A percentile compares a stretch with the other conserved stretches of the same genome.
These are phyloP conservation scores for Parietaria judaica DNA, from an alignment of 306 rosid species.

Conservation along the genomic window DNA sequence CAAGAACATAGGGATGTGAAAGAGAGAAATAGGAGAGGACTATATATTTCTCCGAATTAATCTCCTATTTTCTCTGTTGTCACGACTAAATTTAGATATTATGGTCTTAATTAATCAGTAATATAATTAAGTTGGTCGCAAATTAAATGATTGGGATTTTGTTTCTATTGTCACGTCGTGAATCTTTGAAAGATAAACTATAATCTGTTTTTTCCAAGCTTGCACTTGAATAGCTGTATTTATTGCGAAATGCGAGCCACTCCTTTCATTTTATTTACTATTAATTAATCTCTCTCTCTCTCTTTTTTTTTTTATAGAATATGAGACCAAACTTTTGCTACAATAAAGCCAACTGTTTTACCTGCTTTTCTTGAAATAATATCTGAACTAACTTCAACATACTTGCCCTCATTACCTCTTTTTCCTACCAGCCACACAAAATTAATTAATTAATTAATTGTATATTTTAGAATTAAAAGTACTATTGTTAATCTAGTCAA, in stretches of 20 bases:
- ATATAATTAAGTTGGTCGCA: no score
- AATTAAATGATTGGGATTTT: neutral
- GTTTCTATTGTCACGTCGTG: conserved; percentile 5
- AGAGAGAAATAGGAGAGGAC: neutral
- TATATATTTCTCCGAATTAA: conserved; percentile 21
- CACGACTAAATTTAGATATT: conserved; percentile 17
- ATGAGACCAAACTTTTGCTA: neutral
- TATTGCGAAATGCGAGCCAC: conserved; percentile 24
- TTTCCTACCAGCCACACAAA: neutral
- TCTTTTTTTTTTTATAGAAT: neutral
- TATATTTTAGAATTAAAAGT: no score
- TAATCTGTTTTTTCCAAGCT: neutral
- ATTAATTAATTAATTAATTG: neutral
- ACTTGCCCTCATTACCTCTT: neutral
- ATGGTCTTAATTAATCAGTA: no score
- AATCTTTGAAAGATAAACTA: neutral
- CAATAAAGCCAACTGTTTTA: conserved; percentile 9
- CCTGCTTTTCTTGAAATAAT: conserved; percentile 7
- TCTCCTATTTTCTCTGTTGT: conserved; percentile 3
- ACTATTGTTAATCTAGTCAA: no score
- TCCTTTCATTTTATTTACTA: conserved; percentile 7
- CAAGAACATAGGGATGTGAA: conserved; percentile 15
- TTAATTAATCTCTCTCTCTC: neutral
- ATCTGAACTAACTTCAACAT: conserved; percentile 1
- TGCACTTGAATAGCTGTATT: conserved; percentile 1